Evolutionary conservation across 2,329 filamentous ascomycete species (phyloP), one percentile per base, ranked within the genome.

Genomic region (Botrytis tulipae): DNA sequence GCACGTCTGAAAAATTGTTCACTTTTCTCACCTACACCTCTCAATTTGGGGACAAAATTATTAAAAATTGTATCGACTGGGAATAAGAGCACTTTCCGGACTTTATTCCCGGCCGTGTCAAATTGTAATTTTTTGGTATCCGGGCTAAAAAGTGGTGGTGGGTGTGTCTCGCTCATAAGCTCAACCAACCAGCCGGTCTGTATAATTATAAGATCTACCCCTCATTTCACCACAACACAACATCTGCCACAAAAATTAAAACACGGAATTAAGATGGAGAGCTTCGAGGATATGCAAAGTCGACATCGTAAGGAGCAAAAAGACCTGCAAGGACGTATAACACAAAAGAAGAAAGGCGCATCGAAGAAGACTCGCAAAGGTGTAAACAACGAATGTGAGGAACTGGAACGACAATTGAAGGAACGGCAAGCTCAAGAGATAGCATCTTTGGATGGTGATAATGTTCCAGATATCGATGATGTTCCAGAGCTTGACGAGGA

Each of bases 301-400:
- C 92, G 91, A 65, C 96, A 99, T 82, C 91, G 93, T 79, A 96
- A 93, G 83, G 95, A 99, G 84, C 90, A 92, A 82, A 91, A 91
- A 78, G 95, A 98, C 75, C 87, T 99, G 40, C 93, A 97, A 82
- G 88, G 90, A 69, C 91, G 92, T 74, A 90, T 97, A 80, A 98
- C 93, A 8, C 94, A 92, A 84, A 98, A 98, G 87, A 99, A 98
- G 87, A 98, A 98, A 86, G 92, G 93, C 78, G 95, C 96, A 25
- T 97, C 92, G 65, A 99, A 98, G 84, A 94, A 90, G 89, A 95
- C 87, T 78, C 89, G 85, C 79, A 93, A 92, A 81, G 90, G 91
- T 42, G 86, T 95, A 80, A 93, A 92, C 59, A 87, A 92, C 70
- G 93, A 95, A 81, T 94, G 93, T 77, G 91, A 91, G 74, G 86